Evolutionary conservation across 2,329 filamentous ascomycete species (phyloP).

Genomic region (Diaporthe helianthi): DNA sequence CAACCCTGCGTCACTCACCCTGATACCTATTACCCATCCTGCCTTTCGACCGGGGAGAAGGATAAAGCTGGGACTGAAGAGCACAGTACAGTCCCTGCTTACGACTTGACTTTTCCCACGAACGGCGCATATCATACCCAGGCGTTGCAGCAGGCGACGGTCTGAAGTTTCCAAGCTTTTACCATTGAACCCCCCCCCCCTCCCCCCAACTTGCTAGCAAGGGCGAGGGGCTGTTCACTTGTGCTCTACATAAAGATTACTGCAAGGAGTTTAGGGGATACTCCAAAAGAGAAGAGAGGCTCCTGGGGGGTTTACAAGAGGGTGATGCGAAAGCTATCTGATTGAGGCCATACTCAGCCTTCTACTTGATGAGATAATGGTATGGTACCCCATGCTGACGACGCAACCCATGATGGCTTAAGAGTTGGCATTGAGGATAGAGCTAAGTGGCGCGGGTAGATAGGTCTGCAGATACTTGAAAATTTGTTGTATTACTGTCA

Average conservation of each 20-base stretch:
- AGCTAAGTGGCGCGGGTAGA: background rate
- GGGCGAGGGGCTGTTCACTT: background rate
- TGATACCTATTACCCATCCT: background rate
- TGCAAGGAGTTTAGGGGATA: constrained; percentile 16
- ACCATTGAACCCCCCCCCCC: background rate
- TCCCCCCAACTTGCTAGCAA: too few species aligned
- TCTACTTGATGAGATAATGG: background rate
- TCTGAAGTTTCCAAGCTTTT: constrained; percentile 1
- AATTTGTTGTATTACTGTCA: background rate
- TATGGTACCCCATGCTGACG: background rate
- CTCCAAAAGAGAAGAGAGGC: background rate
- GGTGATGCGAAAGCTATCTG: background rate
- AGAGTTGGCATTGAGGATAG: background rate
- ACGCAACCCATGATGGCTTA: background rate
- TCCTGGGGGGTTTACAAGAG: background rate
- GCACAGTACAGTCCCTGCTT: background rate
- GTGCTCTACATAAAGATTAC: background rate
- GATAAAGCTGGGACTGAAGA: background rate
- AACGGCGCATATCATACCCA: constrained; percentile 10
- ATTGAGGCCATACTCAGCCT: background rate
- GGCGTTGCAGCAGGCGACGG: constrained; percentile 4
- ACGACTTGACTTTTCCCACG: background rate
- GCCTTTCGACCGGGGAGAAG: background rate
- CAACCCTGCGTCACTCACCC: background rate
- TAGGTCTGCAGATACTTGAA: constrained; percentile 12